Base-by-base conservation (phyloP, 345 rosid genomes). In the Hypericum perforatum region DNA sequence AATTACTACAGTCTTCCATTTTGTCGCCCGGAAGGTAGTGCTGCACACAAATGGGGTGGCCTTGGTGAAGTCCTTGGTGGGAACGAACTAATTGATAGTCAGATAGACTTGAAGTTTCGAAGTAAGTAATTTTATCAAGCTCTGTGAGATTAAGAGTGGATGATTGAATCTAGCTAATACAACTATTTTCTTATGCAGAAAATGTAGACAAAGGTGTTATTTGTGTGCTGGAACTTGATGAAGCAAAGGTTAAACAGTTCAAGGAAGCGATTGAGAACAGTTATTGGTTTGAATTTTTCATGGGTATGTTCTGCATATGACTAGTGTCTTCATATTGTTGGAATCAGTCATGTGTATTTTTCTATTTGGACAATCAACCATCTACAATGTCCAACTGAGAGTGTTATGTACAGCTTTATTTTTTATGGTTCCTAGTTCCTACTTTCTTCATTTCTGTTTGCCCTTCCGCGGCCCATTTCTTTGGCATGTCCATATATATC, bases 41-140 rank as follows among this genome's bases (percentile, higher is more conserved):
- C 78, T 46, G 78, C 80, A 53, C 99, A 94, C 76, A 94, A 94
- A 70, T 94, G 97, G 99, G 99, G 95, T 71, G 99, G 97, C 46
- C 97, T 94, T 66, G 99, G 97, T 60, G 99, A 94, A 74, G 99
- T 89, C 69, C 82, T 94, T 9, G 99, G 99, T 73, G 99, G 99
- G 62, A 94, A 94, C 68, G 99, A 94, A 67, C 97, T 94, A 61
- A 89, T 94, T 58, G 99, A 89, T 69, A 89, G 99, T 71, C 77
- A 78, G 69, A 74, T 89, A 46, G 78, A 81, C 43, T 76, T 94
- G 16, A 94, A 89, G 68, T 94, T 82, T 73, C 66, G 11, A 79
- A 86, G 99, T 94, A 79, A n/a, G 89, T 70, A 40, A 1, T 48
- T n/a, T 39, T 22, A 44, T 41, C 51, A 57, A 39, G 7, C 5